Percentiles rank a stretch among this genome's conserved stretches.
Conservation (phyloP, 495 filamentous ascomycete species). For the Daldinia decipiens region DNA sequence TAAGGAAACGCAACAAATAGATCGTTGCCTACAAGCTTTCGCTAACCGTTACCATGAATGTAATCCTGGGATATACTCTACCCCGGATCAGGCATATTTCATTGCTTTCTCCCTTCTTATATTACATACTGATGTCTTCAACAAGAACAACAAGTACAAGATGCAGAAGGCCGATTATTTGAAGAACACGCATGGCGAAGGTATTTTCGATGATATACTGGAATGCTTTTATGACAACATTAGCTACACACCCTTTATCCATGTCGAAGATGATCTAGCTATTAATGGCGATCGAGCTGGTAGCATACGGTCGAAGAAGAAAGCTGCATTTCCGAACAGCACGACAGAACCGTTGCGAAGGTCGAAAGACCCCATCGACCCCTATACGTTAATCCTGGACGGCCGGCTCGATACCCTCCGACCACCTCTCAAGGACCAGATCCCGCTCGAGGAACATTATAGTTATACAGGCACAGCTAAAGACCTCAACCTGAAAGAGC, state of each 20-base stretch:
- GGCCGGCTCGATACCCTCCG: conserved; percentile 82
- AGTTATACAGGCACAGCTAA: conserved; percentile 80
- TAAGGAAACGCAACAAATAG: conserved; percentile 98
- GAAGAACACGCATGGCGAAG: conserved; percentile 90
- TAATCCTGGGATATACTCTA: conserved; percentile 94
- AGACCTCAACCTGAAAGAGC: conserved; percentile 75
- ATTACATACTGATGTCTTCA: conserved; percentile 97
- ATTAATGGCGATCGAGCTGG: conserved; percentile 78
- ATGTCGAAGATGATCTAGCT: conserved; percentile 90
- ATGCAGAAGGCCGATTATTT: conserved; percentile 98
- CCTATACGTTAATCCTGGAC: conserved; percentile 93
- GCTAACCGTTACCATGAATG: conserved; percentile 98
- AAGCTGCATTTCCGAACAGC: conserved; percentile 74
- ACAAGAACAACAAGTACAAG: conserved; percentile 99
- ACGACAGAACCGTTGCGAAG: conserved; percentile 72
- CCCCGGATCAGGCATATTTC: conserved; percentile 95
- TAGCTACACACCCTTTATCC: conserved; percentile 96
- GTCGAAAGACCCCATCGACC: conserved; percentile 87
- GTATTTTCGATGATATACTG: conserved; percentile 89
- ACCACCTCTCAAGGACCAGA: conserved; percentile 88
- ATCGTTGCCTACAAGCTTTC: conserved; percentile 91
- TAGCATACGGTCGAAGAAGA: conserved; percentile 73
- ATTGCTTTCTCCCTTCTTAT: conserved; percentile 97
- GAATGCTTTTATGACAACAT: conserved; percentile 99
- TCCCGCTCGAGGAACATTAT: conserved; percentile 92